Evolutionary conservation across 2,329 filamentous ascomycete species (phyloP).

Genomic region (Cercospora sp.): DNA sequence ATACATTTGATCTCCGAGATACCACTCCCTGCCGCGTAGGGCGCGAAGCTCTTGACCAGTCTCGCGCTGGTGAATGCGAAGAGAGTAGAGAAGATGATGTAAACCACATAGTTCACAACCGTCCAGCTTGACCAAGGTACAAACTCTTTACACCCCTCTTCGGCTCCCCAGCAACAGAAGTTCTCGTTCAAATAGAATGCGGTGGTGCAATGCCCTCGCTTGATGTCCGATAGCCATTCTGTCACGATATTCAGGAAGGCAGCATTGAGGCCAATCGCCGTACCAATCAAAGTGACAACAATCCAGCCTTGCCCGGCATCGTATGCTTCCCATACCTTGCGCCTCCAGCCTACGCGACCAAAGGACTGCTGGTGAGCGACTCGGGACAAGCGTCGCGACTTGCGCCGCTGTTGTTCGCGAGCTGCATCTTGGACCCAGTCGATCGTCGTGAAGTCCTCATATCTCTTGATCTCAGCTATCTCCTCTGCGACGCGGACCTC

Average conservation of each 20-base stretch:
- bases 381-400: constrained; percentile 70
- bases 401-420: constrained; percentile 80
- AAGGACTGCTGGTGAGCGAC: constrained; percentile 69
- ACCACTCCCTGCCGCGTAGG: constrained; percentile 92
- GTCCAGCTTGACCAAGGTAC: constrained; percentile 79
- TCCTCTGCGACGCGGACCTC: constrained; percentile 83
- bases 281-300: constrained; percentile 88
- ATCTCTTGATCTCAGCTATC: constrained; percentile 96
- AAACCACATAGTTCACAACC: constrained; percentile 80
- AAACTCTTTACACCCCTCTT: constrained; percentile 86
- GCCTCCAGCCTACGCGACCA: constrained; percentile 73
- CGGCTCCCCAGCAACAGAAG: constrained; percentile 97
- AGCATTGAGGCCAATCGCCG: constrained; percentile 90
- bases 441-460: constrained; percentile 97
- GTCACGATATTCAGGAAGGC: constrained; percentile 93
- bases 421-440: constrained; percentile 99
- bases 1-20: constrained; percentile 99
- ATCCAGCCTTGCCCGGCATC: constrained; percentile 98
- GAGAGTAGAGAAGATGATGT: constrained; percentile 73
- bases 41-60: constrained; percentile 86
- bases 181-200: constrained; percentile 96
- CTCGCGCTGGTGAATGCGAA: constrained; percentile 82
- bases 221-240: constrained; percentile 95
- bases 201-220: constrained; percentile 91
- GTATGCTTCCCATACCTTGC: constrained; percentile 80